A percentile compares a stretch with the other conserved stretches of the same genome.
Evolutionary conservation across 2,329 filamentous ascomycete species (phyloP).

Genomic region (Hypoxylon sp.): DNA sequence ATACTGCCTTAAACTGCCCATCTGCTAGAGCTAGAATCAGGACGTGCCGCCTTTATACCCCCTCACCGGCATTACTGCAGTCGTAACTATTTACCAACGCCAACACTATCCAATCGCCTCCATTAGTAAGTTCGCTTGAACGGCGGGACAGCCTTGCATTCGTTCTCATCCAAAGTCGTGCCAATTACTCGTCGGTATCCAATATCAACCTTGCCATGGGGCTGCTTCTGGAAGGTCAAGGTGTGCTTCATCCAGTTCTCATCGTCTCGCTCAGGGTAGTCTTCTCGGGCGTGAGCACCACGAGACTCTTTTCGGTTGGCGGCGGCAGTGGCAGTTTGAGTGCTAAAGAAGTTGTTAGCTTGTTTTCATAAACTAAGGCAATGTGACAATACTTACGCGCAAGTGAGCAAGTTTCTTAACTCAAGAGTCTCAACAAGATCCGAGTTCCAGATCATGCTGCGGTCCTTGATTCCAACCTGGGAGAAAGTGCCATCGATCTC

Average conservation of each 20-base stretch:
- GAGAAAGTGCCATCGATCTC: conserved; percentile 85
- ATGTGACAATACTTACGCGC: conserved; percentile 77
- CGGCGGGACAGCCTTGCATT: conserved; percentile 96
- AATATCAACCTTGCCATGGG: conserved; percentile 89
- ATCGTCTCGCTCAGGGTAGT: conserved; percentile 95
- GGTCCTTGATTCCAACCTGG: conserved; percentile 95
- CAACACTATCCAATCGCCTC: conserved; percentile 9
- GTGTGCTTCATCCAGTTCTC: conserved; percentile 99
- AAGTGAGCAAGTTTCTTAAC: conserved; percentile 94
- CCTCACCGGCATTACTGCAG: conserved; percentile 41
- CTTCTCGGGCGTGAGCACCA: conserved; percentile 96
- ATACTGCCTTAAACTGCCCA: conserved; percentile 6
- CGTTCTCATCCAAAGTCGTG: conserved; percentile 90
- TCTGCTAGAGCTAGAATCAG: conserved; percentile 19
- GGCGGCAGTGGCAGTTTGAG: conserved; percentile 91
- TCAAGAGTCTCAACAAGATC: conserved; percentile 97
- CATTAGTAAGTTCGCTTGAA: conserved; percentile 92
- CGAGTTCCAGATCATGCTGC: conserved; percentile 99
- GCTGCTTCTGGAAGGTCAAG: conserved; percentile 93
- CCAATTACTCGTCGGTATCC: conserved; percentile 87
- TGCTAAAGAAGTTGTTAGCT: conserved; percentile 61
- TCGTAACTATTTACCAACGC: conserved; percentile 25
- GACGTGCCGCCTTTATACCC: conserved; percentile 32
- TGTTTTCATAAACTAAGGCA: not conserved
- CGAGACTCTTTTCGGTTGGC: conserved; percentile 97